Percentiles rank a stretch among this genome's conserved stretches.
Evolutionary conservation across 2,329 filamentous ascomycete genomes (phyloP).

Genomic region (Grosmannia penicillata): DNA sequence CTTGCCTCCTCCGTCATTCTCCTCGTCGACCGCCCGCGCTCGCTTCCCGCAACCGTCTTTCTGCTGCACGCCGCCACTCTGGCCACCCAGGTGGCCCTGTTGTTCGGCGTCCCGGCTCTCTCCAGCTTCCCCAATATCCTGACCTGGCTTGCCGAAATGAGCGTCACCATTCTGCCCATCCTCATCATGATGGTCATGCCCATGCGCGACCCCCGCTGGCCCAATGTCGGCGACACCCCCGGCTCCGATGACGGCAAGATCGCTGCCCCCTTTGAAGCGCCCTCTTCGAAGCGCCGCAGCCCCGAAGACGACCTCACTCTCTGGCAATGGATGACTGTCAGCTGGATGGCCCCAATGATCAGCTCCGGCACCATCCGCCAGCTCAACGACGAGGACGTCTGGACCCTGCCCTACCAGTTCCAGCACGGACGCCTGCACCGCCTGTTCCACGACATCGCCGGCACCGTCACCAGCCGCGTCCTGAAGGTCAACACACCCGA

Average conservation of each 20-base stretch:
- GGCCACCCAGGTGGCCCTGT: conserved; percentile 15
- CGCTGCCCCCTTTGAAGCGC: conserved; percentile 34
- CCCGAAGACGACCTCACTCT: conserved; percentile 69
- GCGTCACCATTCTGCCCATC: conserved; percentile 30
- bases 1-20: conserved; percentile 12
- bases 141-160: conserved; percentile 17
- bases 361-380: conserved; percentile 46
- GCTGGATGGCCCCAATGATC: conserved; percentile 69
- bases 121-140: conserved; percentile 10
- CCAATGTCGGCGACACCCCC: conserved; percentile 31
- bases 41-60: conserved; percentile 14
- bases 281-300: conserved; percentile 46
- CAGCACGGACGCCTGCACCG: conserved; percentile 64
- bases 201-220: conserved; percentile 43
- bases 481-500: conserved; percentile 68
- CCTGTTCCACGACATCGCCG: conserved; percentile 56
- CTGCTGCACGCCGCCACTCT: conserved; percentile 17
- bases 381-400: conserved; percentile 66
- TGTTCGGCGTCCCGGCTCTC: conserved; percentile 19
- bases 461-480: conserved; percentile 56
- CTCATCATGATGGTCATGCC: conserved; percentile 52
- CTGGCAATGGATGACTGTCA: conserved; percentile 75
- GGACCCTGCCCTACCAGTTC: conserved; percentile 66
- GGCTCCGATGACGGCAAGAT: conserved; percentile 26
- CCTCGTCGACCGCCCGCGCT: conserved; percentile 16